Conservation (phyloP, 805 yeast species). For the Kodamaea restingae region DNA sequence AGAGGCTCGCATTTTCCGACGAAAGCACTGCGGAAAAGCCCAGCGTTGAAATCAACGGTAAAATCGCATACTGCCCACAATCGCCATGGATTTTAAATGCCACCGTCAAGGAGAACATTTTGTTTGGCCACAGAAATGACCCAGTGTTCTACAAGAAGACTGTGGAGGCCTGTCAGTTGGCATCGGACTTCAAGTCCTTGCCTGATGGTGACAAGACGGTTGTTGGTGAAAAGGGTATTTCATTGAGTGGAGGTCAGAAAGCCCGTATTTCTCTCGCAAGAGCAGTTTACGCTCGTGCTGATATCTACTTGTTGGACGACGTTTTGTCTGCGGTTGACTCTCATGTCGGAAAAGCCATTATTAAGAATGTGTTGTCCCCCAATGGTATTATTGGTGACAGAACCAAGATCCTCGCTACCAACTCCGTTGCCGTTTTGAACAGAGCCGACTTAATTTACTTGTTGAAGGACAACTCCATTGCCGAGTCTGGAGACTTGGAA, state of each 20-base stretch:
- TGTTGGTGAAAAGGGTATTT: constrained; percentile 43
- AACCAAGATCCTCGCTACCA: constrained; percentile 37
- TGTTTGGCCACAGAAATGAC: constrained; percentile 33
- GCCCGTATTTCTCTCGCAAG: constrained; percentile 40
- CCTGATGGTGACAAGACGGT: constrained; percentile 41
- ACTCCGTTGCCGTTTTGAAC: constrained; percentile 34
- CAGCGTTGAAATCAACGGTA: constrained; percentile 25
- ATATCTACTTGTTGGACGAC: constrained; percentile 38
- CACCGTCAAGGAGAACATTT: constrained; percentile 36
- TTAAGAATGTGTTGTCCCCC: constrained; percentile 28
- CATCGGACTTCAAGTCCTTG: constrained; percentile 30
- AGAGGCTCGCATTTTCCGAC: constrained; percentile 7
- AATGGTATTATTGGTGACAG: constrained; percentile 31
- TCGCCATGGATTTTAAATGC: constrained; percentile 41
- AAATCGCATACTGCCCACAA: constrained; percentile 39
- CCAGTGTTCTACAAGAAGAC: constrained; percentile 29
- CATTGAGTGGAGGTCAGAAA: constrained; percentile 42
- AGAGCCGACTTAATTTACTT: constrained; percentile 32
- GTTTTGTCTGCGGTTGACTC: constrained; percentile 42
- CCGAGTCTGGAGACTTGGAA: constrained; percentile 26
- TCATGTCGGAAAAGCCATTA: constrained; percentile 37
- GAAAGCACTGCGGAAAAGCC: constrained; percentile 6
- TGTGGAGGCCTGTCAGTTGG: constrained; percentile 35
- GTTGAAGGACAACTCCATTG: constrained; percentile 25
- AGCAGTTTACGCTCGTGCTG: constrained; percentile 40